Conservation (phyloP, 2,329 filamentous ascomycete species). For the Colletotrichum lupini region DNA sequence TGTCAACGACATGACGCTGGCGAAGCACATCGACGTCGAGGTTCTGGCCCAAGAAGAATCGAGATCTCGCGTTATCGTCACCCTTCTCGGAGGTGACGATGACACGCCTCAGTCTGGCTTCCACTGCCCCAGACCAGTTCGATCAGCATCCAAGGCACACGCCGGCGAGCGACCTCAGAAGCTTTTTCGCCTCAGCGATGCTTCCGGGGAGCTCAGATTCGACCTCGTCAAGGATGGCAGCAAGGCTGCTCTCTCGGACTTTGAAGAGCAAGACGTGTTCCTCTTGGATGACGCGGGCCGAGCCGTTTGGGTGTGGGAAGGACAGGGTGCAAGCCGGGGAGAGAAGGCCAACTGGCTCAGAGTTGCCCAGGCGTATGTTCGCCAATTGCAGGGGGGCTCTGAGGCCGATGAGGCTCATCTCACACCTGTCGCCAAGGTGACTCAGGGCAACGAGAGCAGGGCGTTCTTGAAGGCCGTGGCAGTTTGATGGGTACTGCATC, state of each 20-base stretch:
- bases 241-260: slow-evolving; percentile 56
- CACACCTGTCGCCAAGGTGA: slow-evolving; percentile 67
- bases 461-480: slow-evolving; percentile 62
- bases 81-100: slow-evolving; percentile 63
- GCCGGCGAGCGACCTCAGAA: slow-evolving; percentile 46
- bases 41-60: slow-evolving; percentile 72
- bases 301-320: slow-evolving; percentile 75
- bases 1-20: slow-evolving; percentile 71
- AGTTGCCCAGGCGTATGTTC: slow-evolving; percentile 67
- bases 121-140: slow-evolving; percentile 53
- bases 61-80: slow-evolving; percentile 64
- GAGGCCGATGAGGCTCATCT: slow-evolving; percentile 50
- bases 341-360: slow-evolving; percentile 72
- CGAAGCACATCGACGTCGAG: slow-evolving; percentile 73
- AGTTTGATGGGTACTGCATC: slow-evolving; percentile 33
- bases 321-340: slow-evolving; percentile 63
- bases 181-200: slow-evolving; percentile 73
- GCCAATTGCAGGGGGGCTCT: slow-evolving; percentile 49
- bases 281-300: slow-evolving; percentile 68
- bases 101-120: slow-evolving; percentile 53
- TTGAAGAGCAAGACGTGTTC: slow-evolving; percentile 72
- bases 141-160: slow-evolving; percentile 39
- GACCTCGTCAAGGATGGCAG: slow-evolving; percentile 67
- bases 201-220: slow-evolving; percentile 67
- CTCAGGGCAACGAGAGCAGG: slow-evolving; percentile 64